Evolutionary conservation across 129 eudicot genomes (phyloP).

Genomic region (Erigeron canadensis): DNA sequence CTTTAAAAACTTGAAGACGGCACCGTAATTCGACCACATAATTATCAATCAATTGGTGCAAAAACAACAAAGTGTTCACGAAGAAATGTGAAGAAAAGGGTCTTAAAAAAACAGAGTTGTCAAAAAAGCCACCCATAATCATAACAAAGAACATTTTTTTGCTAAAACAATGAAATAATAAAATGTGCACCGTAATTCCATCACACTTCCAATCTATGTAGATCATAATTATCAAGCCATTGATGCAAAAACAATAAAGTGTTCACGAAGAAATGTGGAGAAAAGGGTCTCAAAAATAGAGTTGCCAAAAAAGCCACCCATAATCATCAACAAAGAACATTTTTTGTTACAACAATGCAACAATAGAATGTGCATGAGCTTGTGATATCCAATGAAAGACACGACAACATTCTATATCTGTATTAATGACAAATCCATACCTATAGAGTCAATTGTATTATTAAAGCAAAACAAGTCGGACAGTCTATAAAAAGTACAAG

Average conservation of each 20-base stretch:
- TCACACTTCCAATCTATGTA: too few species aligned
- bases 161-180: background rate
- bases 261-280: too few species aligned
- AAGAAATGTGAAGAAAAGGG: too few species aligned
- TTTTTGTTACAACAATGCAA: background rate
- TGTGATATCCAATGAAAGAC: constrained; percentile 6
- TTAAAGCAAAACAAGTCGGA: constrained; percentile 11
- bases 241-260: too few species aligned
- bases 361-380: constrained; percentile 27
- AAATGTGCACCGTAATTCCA: too few species aligned
- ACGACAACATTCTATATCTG: constrained; percentile 17
- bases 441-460: constrained; percentile 6
- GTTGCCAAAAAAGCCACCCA: background rate
- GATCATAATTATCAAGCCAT: too few species aligned
- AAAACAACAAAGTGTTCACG: too few species aligned
- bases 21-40: too few species aligned
- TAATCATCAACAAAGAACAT: background rate
- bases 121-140: background rate
- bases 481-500: background rate
- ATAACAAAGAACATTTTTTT: constrained; percentile 1
- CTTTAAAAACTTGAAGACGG: too few species aligned
- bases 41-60: too few species aligned
- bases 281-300: too few species aligned
- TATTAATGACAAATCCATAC: constrained; percentile 10
- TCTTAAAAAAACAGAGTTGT: too few species aligned